Conservation (phyloP, 768 basidiomycete genomes). For the Russula earlei region DNA sequence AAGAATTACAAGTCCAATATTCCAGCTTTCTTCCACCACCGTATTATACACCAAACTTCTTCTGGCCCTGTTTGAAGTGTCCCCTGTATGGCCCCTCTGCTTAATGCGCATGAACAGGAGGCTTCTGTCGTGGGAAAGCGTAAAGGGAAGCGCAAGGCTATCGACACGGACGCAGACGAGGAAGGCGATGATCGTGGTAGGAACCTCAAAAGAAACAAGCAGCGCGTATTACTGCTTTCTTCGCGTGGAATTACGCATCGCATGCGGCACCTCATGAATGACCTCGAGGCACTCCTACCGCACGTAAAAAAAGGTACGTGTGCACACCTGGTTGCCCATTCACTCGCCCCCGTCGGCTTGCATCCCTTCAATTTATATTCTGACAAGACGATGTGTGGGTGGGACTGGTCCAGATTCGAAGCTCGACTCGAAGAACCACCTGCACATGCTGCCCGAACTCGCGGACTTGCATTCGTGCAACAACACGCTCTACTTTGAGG, state of each 20-base stretch:
- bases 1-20: too few relatives aligned
- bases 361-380: not conserved
- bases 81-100: constrained; percentile 46
- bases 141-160: constrained; percentile 56
- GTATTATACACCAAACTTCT: not conserved
- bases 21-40: too few relatives aligned
- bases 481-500: constrained; percentile 95
- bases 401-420: constrained; percentile 66
- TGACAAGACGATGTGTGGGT: not conserved
- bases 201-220: constrained; percentile 70
- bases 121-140: constrained; percentile 29
- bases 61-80: too few relatives aligned
- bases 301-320: constrained; percentile 90
- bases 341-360: not conserved
- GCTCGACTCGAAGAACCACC: constrained; percentile 91
- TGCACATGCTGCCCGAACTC: constrained; percentile 87
- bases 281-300: constrained; percentile 80
- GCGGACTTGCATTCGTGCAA: constrained; percentile 97
- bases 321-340: not conserved
- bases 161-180: constrained; percentile 47
- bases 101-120: constrained; percentile 54
- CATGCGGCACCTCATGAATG: constrained; percentile 96
- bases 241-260: constrained; percentile 92
- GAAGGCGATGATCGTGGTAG: constrained; percentile 30
- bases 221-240: constrained; percentile 85